Evolutionary conservation across 2,329 filamentous ascomycete species (phyloP), one percentile per base, ranked within the genome.

Genomic region (Cordyceps javanica): DNA sequence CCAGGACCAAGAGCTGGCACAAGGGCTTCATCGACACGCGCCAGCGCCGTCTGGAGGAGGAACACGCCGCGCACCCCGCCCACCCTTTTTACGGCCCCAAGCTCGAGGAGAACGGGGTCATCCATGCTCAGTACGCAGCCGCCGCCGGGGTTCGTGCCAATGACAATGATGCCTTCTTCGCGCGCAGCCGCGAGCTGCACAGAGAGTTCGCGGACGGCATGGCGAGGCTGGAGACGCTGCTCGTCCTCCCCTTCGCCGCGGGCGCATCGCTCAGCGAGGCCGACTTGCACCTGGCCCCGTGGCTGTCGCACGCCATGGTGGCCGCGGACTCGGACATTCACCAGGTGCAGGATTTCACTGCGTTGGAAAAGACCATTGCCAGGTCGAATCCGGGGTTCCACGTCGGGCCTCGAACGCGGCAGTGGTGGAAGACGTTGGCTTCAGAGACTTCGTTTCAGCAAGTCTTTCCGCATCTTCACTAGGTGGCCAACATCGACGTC

Each of bases 81-180:
- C 61, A 65, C 16, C 51, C 61, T 1, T 66, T 66, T 48, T 64
- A 64, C 45, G 57, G 45, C 7, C 59, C 55, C 3, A 64, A 64
- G 42, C 19, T 49, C 23, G 28, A 39, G 10, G 62, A 64, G 28
- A 64, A 64, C 28, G 55, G 56, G 7, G 10, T 28, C 7, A 10
- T 64, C 13, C 30, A 50, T 34, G 56, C 38, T 1, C 26, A 58
- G 11, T 64, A 64, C 48, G 48, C 50, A 6, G n/a, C 45, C 44
- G 1, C 54, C 57, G 14, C 23, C 10, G 10, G 49, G 62, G 11
- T 16, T n/a, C n/a, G n/a, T n/a, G n/a, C n/a, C n/a, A n/a, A 48
- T 0, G 51, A 39, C 2, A 59, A 62, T 14, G 28, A 59, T 6
- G 8, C 50, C 3, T 64, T 63, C 25, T 64, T 59, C 41, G 39